Evolutionary conservation across 2,329 filamentous ascomycete genomes (phyloP).

Genomic region (Lasiodiplodia gonubiensis): DNA sequence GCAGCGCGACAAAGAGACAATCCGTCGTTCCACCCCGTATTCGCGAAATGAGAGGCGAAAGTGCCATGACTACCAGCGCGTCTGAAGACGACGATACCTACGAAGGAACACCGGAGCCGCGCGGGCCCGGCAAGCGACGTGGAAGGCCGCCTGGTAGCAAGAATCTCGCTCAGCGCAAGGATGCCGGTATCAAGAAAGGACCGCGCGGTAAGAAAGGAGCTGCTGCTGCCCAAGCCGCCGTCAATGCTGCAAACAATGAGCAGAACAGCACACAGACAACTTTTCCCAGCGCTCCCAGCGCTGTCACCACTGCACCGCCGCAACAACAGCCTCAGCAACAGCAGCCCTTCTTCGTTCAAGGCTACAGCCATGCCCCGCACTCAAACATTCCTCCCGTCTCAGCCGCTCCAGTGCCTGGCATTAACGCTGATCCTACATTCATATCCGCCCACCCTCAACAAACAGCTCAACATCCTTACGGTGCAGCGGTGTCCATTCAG

Average conservation of each 20-base stretch:
- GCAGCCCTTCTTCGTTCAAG: slow-evolving; percentile 28
- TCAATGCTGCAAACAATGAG: slow-evolving; percentile 3
- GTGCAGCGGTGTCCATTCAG: slow-evolving; percentile 31
- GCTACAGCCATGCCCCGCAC: slow-evolving; percentile 26
- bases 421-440: slow-evolving; percentile 36
- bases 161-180: slow-evolving; percentile 52
- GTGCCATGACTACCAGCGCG: slow-evolving; percentile 39
- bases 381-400: slow-evolving; percentile 26
- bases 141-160: slow-evolving; percentile 53
- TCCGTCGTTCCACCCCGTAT: slow-evolving; percentile 50
- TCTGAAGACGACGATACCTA: slow-evolving; percentile 34
- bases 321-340: slow-evolving; percentile 25
- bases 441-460: slow-evolving; percentile 24
- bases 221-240: slow-evolving; percentile 32
- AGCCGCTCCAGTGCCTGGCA: slow-evolving; percentile 20
- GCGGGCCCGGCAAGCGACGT: slow-evolving; percentile 36
- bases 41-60: slow-evolving; percentile 52
- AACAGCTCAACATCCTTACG: slow-evolving; percentile 7
- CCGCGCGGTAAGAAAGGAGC: slow-evolving; percentile 45
- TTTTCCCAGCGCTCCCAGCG: slow-evolving; percentile 30
- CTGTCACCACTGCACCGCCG: slow-evolving; percentile 20
- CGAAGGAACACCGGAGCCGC: slow-evolving; percentile 27
- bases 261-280: slow-evolving; percentile 13
- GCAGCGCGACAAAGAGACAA: slow-evolving; percentile 32
- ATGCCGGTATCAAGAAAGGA: slow-evolving; percentile 57